These are phyloP conservation scores for Ogataea angusta DNA, from an alignment of 805 yeast species.

Conservation along the genomic window DNA sequence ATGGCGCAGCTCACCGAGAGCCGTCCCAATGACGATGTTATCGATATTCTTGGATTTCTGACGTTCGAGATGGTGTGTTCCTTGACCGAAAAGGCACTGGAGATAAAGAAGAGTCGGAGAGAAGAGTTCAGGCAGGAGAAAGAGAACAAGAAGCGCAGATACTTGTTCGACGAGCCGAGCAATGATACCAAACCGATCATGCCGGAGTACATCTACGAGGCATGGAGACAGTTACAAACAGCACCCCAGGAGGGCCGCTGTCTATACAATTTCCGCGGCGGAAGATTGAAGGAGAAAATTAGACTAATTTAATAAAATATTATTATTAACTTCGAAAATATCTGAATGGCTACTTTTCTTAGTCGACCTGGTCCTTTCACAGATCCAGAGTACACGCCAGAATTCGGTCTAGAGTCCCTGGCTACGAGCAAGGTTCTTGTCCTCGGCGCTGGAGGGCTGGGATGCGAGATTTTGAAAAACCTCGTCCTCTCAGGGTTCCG, in stretches of 20 bases:
- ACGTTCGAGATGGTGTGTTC: constrained; percentile 97
- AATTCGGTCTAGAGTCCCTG: constrained; percentile 20
- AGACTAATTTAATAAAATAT: constrained; percentile 35
- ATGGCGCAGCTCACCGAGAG: constrained; percentile 79
- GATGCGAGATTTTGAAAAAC: constrained; percentile 76
- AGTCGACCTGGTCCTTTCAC: constrained; percentile 29
- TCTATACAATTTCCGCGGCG: constrained; percentile 69
- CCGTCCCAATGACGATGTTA: constrained; percentile 92
- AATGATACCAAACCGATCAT: constrained; percentile 73
- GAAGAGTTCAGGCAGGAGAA: constrained; percentile 13
- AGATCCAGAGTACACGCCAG: constrained; percentile 29
- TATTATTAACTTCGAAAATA: background rate
- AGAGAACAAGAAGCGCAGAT: constrained; percentile 48
- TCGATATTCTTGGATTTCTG: constrained; percentile 90
- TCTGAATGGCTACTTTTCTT: constrained; percentile 7
- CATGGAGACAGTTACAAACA: constrained; percentile 77
- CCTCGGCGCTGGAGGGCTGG: constrained; percentile 82
- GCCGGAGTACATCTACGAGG: constrained; percentile 82
- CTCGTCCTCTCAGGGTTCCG: constrained; percentile 67
- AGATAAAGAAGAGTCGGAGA: constrained; percentile 45
- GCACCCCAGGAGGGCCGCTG: constrained; percentile 57
- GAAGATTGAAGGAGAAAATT: constrained; percentile 51
- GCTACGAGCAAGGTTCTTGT: constrained; percentile 35
- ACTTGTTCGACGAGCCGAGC: constrained; percentile 85
- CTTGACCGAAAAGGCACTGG: constrained; percentile 86